phyloP scores from a whole-genome alignment of 2,329 filamentous ascomycete genomes.

The Nemania sp. region DNA sequence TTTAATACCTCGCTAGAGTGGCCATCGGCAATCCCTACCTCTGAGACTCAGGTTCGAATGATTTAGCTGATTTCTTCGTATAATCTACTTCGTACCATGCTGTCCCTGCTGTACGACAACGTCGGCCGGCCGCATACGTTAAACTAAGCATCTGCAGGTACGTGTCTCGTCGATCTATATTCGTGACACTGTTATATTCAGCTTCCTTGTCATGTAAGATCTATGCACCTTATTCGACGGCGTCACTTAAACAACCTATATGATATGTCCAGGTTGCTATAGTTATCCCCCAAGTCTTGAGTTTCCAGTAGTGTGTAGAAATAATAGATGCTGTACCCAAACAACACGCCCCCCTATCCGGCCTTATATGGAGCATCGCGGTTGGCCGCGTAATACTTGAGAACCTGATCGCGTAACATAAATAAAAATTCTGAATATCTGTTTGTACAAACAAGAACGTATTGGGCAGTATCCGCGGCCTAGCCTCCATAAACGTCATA shows the following conservation, averaged over 20 bases:
- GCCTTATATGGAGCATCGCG: slow-evolving; percentile 7
- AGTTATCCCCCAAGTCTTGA: not conserved
- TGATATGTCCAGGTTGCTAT: not conserved
- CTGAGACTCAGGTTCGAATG: not conserved
- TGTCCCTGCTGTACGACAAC: slow-evolving; percentile 22
- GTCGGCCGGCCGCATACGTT: slow-evolving; percentile 27
- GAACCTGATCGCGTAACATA: not conserved
- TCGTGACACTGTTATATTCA: slow-evolving; percentile 2
- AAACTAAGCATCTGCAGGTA: slow-evolving; percentile 32
- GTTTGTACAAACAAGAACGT: slow-evolving; percentile 14
- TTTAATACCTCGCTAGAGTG: slow-evolving; percentile 1
- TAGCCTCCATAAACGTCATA: not conserved
- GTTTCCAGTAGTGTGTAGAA: not conserved
- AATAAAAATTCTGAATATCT: slow-evolving; percentile 13
- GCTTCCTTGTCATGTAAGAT: not conserved
- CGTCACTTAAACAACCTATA: not conserved
- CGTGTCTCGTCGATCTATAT: slow-evolving; percentile 18
- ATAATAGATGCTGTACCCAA: not conserved
- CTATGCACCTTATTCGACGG: not conserved
- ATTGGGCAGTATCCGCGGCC: not conserved
- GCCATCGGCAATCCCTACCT: not conserved
- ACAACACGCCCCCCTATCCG: not conserved
- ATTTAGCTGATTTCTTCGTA: slow-evolving; percentile 21
- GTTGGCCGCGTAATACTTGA: slow-evolving; percentile 23
- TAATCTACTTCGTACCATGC: slow-evolving; percentile 27